Evolutionary conservation across 805 yeast genomes (phyloP), one percentile per base, ranked within the genome.

Genomic region (Kuraishia floccosa): DNA sequence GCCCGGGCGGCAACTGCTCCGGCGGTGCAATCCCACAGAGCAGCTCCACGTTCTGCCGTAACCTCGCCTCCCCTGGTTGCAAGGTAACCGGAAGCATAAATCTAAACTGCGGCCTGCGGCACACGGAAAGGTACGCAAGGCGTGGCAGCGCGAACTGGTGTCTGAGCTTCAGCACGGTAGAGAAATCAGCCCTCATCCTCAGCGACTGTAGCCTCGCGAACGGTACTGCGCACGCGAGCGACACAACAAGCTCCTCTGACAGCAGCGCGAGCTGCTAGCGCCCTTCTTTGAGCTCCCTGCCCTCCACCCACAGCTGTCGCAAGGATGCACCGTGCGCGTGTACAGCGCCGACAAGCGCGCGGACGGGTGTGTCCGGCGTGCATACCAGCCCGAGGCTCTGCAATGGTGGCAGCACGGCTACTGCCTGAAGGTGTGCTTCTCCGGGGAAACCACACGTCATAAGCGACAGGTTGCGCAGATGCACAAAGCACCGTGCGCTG

Each of bases 21-120:
- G 22, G 16, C 13, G 12, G 25, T n/a, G 9, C 29, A 18, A 21
- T 15, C 6, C 26, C 27, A 14, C 30, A 26, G 11, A 31, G 18
- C 14, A 46, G 39, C 24, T 46, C 27, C 10, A 62, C 65, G 3
- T 54, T 58, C 34, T 56, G 62, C 37, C 56, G 63, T 9, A 59
- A 61, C 32, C 52, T 65, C 38, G 47, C 54, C 5, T 58, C 37
- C 10, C 50, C 46, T 5, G 65, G 65, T 34, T 57, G 59, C 1
- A 49, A 43, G 54, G 54, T 54, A 5, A 55, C 62, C 17, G 59
- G 36, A 1, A 63, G 64, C 34, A 58, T 37, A 33, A 54, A 42
- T 1, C 60, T 61, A 3, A 63, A 64, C 2, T 63, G 55, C 16
- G 48, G 43, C 20, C 43, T 33, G 3, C 64, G 64, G 34, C 54